Base-by-base conservation (phyloP, 2,329 filamentous ascomycete species). In the Nemania abortiva region DNA sequence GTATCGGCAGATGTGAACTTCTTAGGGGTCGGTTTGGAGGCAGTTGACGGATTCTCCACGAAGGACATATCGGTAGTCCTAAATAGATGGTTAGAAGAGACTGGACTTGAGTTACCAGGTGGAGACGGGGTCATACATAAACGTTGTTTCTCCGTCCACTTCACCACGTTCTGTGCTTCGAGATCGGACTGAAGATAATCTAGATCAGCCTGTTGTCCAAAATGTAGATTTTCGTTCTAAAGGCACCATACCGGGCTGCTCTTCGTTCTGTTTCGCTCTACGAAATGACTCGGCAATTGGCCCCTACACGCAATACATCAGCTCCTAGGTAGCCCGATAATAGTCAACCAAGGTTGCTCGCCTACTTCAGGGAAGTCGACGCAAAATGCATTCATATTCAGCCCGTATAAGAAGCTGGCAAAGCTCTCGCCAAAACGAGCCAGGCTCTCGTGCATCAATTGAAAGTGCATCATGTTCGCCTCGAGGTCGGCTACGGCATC, bases 311-410 rank as follows among this genome's bases (percentile, higher is more conserved):
- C 31, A 13, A 10, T 31, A 9, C 18, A 63, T 61, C 49, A 70
- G 61, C 9, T 58, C 22, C 63, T 18, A 2, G 18, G 2, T 10
- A 27, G 50, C 9, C 55, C 18, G 5, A 47, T n/a, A 6, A 39
- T 22, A 39, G 29, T 15, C 37, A 39, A 34, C 5, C 31, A 13
- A 27, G 27, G 39, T 13, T 3, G 52, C 11, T 53, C 20, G 61
- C 60, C 57, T 58, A 94, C 94, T 89, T 99, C 96, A 0, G 94
- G 93, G 73, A 98, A 99, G 80, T 99, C 96, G 37, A 98, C 95
- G 80, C 95, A 98, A 79, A 98, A 99, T 1, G 96, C 96, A 81
- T 98, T 98, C 95, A 99, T 98, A 78, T 98, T 98, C 79, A 99
- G 81, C 1, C 96, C 96, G 76, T 98, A 99, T 54, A 99, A 83